Conservation (phyloP, 805 yeast species). For the Hagleromyces aurorensis region DNA sequence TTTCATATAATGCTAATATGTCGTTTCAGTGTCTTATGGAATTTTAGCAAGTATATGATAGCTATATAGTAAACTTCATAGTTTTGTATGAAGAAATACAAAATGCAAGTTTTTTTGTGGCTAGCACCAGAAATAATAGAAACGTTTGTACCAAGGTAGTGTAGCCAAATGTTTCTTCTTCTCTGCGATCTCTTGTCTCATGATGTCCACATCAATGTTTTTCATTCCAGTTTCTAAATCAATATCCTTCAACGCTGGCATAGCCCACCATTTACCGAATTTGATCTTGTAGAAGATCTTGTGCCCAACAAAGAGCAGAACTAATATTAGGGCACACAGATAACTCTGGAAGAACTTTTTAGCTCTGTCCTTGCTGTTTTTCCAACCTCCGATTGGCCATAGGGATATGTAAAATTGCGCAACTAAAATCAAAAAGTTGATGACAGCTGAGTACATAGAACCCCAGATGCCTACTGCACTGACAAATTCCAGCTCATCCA, state of each 20-base stretch:
- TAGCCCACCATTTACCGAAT: conserved; percentile 31
- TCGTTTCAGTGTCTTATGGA: too few species aligned
- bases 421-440: conserved; percentile 47
- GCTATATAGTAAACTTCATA: too few species aligned
- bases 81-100: too few species aligned
- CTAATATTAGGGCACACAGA: conserved; percentile 40
- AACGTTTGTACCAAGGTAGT: conserved; percentile 29
- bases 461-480: conserved; percentile 56
- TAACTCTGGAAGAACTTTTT: conserved; percentile 44
- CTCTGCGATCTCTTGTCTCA: conserved; percentile 34
- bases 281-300: too few species aligned
- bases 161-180: conserved; percentile 26
- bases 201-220: conserved; percentile 38
- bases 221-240: conserved; percentile 53
- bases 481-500: conserved; percentile 48
- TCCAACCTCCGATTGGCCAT: conserved; percentile 48
- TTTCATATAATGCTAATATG: too few species aligned
- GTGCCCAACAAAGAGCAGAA: conserved; percentile 39
- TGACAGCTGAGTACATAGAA: conserved; percentile 42
- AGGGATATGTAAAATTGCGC: conserved; percentile 71
- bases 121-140: conserved; percentile 33
- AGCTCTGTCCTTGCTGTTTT: conserved; percentile 32
- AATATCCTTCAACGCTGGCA: conserved; percentile 35
- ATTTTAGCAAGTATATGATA: too few species aligned
- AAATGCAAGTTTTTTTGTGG: not conserved